Conservation (phyloP, 169 alveolate genomes). For the Pseudocohnilembus persalinus region DNA sequence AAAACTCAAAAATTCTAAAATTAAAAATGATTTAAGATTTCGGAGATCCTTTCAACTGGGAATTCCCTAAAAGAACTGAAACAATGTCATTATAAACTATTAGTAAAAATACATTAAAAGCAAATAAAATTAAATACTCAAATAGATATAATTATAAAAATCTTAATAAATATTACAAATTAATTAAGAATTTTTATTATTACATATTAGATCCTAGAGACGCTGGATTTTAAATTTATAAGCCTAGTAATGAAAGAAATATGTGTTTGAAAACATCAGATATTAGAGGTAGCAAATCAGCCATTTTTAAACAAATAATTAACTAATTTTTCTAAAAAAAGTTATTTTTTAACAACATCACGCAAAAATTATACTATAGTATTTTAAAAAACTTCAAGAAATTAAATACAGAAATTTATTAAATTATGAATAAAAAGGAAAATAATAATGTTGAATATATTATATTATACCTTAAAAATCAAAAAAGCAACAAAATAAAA, state of each 20-base stretch:
- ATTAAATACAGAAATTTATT: no score
- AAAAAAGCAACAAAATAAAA: neutral
- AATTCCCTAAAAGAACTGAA: constrained; percentile 2
- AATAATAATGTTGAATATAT: no score
- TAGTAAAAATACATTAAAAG: neutral
- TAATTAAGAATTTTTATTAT: neutral
- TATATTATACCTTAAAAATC: no score
- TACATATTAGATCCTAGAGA: neutral
- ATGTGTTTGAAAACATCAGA: neutral
- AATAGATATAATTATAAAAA: neutral
- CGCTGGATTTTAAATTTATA: constrained; percentile 10
- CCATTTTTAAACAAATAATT: no score
- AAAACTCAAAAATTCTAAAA: no score
- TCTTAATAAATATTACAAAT: neutral
- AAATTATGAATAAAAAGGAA: no score
- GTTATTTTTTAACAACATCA: neutral
- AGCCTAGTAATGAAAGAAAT: neutral
- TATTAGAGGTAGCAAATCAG: constrained; percentile 2
- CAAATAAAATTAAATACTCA: neutral
- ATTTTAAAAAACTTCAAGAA: no score
- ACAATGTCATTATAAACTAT: constrained; percentile 9
- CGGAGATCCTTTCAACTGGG: constrained; percentile 22
- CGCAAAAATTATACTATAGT: no score
- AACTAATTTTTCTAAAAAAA: neutral
- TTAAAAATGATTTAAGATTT: neutral